These are phyloP conservation scores for Aureobasidium sp. DNA, from an alignment of 2,329 filamentous ascomycete species.

Conservation along the genomic window DNA sequence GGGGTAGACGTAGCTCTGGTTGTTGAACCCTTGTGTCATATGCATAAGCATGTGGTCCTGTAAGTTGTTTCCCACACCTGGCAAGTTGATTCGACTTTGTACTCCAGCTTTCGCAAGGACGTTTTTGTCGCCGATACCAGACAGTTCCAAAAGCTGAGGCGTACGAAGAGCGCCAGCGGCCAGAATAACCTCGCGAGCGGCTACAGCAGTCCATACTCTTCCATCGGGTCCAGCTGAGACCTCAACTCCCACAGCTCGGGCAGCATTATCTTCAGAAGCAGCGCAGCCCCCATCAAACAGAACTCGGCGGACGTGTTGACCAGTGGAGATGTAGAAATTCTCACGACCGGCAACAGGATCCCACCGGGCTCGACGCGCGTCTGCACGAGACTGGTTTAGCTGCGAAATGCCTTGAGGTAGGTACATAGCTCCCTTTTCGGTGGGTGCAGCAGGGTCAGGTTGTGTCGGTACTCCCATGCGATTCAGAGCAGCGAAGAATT, in stretches of 20 bases:
- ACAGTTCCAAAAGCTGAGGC: conserved; percentile 35
- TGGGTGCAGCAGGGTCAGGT: conserved; percentile 34
- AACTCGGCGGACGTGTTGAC: conserved; percentile 31
- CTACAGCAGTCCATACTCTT: conserved; percentile 12
- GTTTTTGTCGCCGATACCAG: conserved; percentile 31
- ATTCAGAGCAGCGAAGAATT: conserved; percentile 32
- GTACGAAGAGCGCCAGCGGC: conserved; percentile 29
- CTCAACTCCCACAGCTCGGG: conserved; percentile 17
- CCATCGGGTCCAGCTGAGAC: conserved; percentile 8
- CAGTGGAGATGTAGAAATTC: conserved; percentile 33
- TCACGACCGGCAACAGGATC: conserved; percentile 28
- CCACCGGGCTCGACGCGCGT: conserved; percentile 35
- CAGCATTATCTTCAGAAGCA: conserved; percentile 1
- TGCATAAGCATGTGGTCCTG: conserved; percentile 20
- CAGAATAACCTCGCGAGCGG: conserved; percentile 26
- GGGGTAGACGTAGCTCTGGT: conserved; percentile 17
- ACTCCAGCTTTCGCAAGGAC: conserved; percentile 40
- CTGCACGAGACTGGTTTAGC: conserved; percentile 32
- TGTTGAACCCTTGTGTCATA: conserved; percentile 18
- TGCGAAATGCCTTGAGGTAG: conserved; percentile 32
- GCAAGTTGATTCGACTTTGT: conserved; percentile 15
- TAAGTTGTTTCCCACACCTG: conserved; percentile 18
- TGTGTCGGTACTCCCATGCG: conserved; percentile 32
- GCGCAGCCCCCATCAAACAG: conserved; percentile 23
- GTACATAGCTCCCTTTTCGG: conserved; percentile 33